phyloP scores from a whole-genome alignment of 2,329 filamentous ascomycete genomes.

The Alternaria solani region DNA sequence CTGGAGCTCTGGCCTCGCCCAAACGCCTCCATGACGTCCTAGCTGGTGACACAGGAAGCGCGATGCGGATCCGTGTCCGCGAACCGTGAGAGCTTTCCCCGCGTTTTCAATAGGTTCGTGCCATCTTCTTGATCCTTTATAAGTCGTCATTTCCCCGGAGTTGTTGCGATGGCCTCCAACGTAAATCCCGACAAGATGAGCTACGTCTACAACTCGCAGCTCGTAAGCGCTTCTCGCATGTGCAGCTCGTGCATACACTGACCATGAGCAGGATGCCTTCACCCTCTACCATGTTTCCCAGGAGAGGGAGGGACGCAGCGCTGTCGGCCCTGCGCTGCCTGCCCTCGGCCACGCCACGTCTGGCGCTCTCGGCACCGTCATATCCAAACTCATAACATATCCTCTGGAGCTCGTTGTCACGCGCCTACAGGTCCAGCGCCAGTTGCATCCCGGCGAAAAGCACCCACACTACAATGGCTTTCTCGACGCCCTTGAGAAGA shows the following conservation, averaged over 20 bases:
- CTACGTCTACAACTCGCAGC: conserved; percentile 56
- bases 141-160: background rate
- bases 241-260: background rate
- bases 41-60: conserved; percentile 22
- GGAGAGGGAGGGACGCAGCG: conserved; percentile 42
- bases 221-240: conserved; percentile 40
- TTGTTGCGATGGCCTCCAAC: conserved; percentile 13
- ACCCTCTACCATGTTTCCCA: conserved; percentile 53
- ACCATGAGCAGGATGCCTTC: conserved; percentile 50
- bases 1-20: conserved; percentile 21
- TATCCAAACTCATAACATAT: conserved; percentile 81
- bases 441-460: conserved; percentile 54
- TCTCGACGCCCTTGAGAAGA: conserved; percentile 73
- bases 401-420: conserved; percentile 84
- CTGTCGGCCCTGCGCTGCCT: conserved; percentile 64
- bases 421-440: conserved; percentile 79
- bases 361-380: conserved; percentile 77
- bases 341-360: conserved; percentile 84
- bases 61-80: conserved; percentile 31
- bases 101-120: conserved; percentile 21
- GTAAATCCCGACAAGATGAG: conserved; percentile 29
- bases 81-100: conserved; percentile 29
- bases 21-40: conserved; percentile 34
- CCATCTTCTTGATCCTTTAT: conserved; percentile 1
- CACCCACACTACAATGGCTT: conserved; percentile 69